These are phyloP conservation scores for Kluyveromyces siamensis DNA, from an alignment of 805 yeast genomes.

Conservation along the genomic window DNA sequence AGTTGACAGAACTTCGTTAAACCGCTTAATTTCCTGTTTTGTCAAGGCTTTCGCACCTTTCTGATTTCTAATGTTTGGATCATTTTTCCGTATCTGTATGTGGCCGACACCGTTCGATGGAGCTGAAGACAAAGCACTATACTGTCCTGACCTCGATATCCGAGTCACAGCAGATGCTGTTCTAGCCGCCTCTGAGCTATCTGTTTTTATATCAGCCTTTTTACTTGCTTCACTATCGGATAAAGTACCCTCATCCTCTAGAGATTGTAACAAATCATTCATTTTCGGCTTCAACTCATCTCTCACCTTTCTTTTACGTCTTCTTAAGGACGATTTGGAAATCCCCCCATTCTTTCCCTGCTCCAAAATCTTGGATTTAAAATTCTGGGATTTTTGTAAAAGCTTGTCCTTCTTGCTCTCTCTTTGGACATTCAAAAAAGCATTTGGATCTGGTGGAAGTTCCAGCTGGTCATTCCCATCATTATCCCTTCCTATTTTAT, in stretches of 20 bases:
- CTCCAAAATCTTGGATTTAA: slow-evolving; percentile 16
- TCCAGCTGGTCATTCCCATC: slow-evolving; percentile 5
- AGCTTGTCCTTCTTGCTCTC: slow-evolving; percentile 47
- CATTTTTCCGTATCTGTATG: slow-evolving; percentile 26
- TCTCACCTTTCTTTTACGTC: slow-evolving; percentile 53
- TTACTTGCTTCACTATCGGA: slow-evolving; percentile 5
- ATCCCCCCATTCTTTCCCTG: slow-evolving; percentile 34
- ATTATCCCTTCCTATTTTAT: slow-evolving; percentile 6
- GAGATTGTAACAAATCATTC: slow-evolving; percentile 49
- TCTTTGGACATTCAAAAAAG: slow-evolving; percentile 45
- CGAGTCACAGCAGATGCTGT: neutral
- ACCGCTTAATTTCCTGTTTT: slow-evolving; percentile 47
- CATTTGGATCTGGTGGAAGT: slow-evolving; percentile 31
- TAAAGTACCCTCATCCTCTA: slow-evolving; percentile 29
- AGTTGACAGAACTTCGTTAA: slow-evolving; percentile 48
- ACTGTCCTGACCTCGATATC: neutral
- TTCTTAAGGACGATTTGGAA: slow-evolving; percentile 56
- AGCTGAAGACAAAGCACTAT: neutral
- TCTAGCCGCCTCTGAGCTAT: slow-evolving; percentile 7
- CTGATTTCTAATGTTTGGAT: slow-evolving; percentile 48
- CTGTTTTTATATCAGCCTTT: slow-evolving; percentile 7
- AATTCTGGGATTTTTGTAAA: slow-evolving; percentile 30
- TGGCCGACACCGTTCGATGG: neutral
- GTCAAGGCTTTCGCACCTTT: slow-evolving; percentile 48
- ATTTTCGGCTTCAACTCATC: slow-evolving; percentile 61